Evolutionary conservation across 2,329 filamentous ascomycete genomes (phyloP).

Genomic region (Orbilia oligospora): DNA sequence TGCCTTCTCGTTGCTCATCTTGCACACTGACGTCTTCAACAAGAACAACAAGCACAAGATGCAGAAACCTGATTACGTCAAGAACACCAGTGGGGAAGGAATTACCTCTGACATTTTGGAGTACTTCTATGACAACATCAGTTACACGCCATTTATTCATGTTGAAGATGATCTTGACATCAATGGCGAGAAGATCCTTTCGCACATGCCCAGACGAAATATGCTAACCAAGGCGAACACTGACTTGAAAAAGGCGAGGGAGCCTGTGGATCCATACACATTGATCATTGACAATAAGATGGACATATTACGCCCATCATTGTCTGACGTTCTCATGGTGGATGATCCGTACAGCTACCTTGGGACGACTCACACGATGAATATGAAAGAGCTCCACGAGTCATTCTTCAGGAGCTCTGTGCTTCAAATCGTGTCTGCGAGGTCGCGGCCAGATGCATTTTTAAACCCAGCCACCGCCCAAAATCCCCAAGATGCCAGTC

Average conservation of each 20-base stretch:
- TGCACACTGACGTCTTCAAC: slow-evolving; percentile 99
- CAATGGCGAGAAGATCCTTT: slow-evolving; percentile 79
- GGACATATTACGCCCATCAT: slow-evolving; percentile 83
- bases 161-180: slow-evolving; percentile 92
- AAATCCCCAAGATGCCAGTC: slow-evolving; percentile 87
- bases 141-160: slow-evolving; percentile 97
- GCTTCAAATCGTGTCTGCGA: slow-evolving; percentile 92
- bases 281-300: slow-evolving; percentile 92
- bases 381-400: slow-evolving; percentile 84
- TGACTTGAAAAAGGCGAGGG: slow-evolving; percentile 71
- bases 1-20: slow-evolving; percentile 93
- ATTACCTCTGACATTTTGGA: slow-evolving; percentile 94
- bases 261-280: slow-evolving; percentile 95
- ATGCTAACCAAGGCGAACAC: slow-evolving; percentile 63
- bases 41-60: slow-evolving; percentile 99
- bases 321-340: slow-evolving; percentile 91
- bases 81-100: slow-evolving; percentile 91
- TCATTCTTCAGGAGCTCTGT: slow-evolving; percentile 93
- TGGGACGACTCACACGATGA: slow-evolving; percentile 80
- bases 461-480: slow-evolving; percentile 87
- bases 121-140: slow-evolving; percentile 98
- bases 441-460: slow-evolving; percentile 94
- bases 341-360: slow-evolving; percentile 94
- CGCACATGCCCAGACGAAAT: slow-evolving; percentile 76
- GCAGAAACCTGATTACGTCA: slow-evolving; percentile 94